Conservation (phyloP, 116 monocot genomes). For the Zostera marina region DNA sequence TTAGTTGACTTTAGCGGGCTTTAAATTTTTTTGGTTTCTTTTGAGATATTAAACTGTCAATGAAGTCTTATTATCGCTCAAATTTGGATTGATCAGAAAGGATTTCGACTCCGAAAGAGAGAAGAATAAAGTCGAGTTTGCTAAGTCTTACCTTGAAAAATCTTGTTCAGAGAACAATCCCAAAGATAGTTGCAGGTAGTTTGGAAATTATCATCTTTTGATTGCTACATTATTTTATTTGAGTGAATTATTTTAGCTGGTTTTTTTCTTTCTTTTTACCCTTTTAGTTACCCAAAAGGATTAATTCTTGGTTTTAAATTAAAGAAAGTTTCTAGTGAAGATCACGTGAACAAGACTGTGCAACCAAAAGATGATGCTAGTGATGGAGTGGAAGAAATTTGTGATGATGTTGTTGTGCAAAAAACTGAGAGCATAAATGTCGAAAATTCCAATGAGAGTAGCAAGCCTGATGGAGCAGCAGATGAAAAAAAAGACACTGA, state of each 20-base stretch:
- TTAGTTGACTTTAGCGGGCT: too few species aligned
- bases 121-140: conserved; percentile 15
- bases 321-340: conserved; percentile 11
- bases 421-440: neutral
- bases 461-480: conserved; percentile 6
- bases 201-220: neutral
- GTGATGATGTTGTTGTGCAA: conserved; percentile 13
- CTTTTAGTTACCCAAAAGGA: conserved; percentile 69
- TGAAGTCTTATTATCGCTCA: neutral
- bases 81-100: conserved; percentile 16
- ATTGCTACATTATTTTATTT: neutral
- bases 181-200: conserved; percentile 24
- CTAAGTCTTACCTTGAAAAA: too few species aligned
- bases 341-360: neutral
- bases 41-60: neutral
- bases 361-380: neutral
- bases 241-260: neutral
- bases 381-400: conserved; percentile 12
- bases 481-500: neutral
- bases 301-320: conserved; percentile 67
- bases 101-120: conserved; percentile 74
- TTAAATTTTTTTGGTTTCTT: too few species aligned
- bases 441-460: neutral
- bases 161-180: conserved; percentile 12
- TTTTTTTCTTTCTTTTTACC: neutral